These are phyloP conservation scores for Solanum etuberosum DNA, from an alignment of 257 asterid species.

Conservation along the genomic window DNA sequence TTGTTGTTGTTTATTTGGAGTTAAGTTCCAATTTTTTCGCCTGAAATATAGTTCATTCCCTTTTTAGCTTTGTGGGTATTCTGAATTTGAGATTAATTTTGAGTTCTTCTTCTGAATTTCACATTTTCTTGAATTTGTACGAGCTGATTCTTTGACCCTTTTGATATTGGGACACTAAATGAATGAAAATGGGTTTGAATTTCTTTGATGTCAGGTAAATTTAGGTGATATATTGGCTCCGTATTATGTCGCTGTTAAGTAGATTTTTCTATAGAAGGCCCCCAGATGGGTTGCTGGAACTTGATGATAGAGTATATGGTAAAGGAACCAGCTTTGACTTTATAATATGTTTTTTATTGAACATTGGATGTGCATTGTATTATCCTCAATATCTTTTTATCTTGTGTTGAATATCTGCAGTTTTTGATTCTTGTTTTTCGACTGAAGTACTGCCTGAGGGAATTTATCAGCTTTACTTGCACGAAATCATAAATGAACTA, in stretches of 20 bases:
- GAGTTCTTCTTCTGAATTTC: neutral
- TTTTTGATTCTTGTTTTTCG: slow-evolving; percentile 94
- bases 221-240: slow-evolving; percentile 14
- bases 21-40: neutral
- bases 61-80: neutral
- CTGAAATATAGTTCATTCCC: neutral
- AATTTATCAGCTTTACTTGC: slow-evolving; percentile 85
- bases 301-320: slow-evolving; percentile 90
- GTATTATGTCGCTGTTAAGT: slow-evolving; percentile 70
- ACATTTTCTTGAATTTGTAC: neutral
- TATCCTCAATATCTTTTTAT: slow-evolving; percentile 6
- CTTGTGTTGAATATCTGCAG: slow-evolving; percentile 35
- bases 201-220: neutral
- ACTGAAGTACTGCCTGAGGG: slow-evolving; percentile 91
- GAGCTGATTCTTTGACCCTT: neutral
- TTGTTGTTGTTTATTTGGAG: neutral
- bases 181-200: neutral
- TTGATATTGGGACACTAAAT: neutral
- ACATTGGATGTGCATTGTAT: neutral
- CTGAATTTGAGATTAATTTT: neutral
- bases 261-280: slow-evolving; percentile 94
- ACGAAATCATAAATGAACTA: slow-evolving; percentile 71
- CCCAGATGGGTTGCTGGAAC: slow-evolving; percentile 92
- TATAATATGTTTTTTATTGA: neutral
- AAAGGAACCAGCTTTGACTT: slow-evolving; percentile 7